These are phyloP conservation scores for Talaromyces marneffei DNA, from an alignment of 2,329 filamentous ascomycete genomes.

Conservation along the genomic window DNA sequence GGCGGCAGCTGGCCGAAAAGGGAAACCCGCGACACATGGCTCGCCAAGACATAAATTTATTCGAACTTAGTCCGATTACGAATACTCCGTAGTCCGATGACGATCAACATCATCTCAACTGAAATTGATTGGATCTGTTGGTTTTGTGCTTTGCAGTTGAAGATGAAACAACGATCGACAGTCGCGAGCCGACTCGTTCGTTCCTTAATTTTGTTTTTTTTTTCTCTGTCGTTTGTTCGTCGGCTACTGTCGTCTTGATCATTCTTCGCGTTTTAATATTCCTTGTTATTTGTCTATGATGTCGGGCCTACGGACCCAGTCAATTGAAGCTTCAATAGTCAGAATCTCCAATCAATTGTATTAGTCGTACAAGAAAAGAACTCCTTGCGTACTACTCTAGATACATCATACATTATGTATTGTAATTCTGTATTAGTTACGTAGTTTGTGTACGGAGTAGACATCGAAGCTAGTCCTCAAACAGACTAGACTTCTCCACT, in stretches of 20 bases:
- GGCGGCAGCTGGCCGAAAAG: background rate
- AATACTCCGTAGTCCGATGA: no score
- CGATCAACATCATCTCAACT: background rate
- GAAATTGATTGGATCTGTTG: background rate
- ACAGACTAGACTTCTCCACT: background rate
- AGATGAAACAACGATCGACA: slow-evolving; percentile 7
- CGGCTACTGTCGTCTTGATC: background rate
- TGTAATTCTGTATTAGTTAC: no score
- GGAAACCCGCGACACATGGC: background rate
- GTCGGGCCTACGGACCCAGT: background rate
- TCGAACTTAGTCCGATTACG: background rate
- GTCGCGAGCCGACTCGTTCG: background rate
- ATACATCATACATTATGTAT: no score
- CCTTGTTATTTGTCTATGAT: no score
- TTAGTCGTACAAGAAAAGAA: background rate
- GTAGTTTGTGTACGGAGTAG: no score
- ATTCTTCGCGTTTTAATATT: no score
- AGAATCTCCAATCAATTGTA: background rate
- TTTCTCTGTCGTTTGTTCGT: background rate
- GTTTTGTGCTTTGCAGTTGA: background rate
- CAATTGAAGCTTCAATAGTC: background rate
- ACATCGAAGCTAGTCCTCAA: background rate
- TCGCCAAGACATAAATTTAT: background rate
- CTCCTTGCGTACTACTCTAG: background rate
- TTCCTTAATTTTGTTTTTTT: slow-evolving; percentile 5